phyloP scores from a whole-genome alignment of 1,284 basidiomycete species.

The Filobasidium uniguttulatum region DNA sequence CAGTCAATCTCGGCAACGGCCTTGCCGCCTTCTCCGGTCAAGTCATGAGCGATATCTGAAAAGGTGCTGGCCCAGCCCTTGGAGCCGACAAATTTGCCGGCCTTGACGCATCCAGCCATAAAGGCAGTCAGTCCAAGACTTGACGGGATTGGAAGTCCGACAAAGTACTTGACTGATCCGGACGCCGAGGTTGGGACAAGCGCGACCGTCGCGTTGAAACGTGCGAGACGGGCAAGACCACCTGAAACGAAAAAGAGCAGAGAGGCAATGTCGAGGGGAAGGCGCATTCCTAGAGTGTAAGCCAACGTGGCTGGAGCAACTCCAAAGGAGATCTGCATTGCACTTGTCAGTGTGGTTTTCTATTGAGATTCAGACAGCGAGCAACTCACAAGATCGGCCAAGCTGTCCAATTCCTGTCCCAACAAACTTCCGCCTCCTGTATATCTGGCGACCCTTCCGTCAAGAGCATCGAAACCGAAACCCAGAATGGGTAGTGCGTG shows the following conservation, averaged over 20 bases:
- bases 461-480: slow-evolving; percentile 95
- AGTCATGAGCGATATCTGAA: not conserved
- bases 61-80: slow-evolving; percentile 37
- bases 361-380: not conserved
- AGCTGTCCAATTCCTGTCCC: slow-evolving; percentile 94
- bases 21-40: not conserved
- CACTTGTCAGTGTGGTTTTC: not conserved
- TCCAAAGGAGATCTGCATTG: slow-evolving; percentile 75
- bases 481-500: slow-evolving; percentile 80
- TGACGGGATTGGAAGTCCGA: slow-evolving; percentile 92
- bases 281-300: slow-evolving; percentile 79
- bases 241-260: slow-evolving; percentile 88
- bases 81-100: slow-evolving; percentile 67
- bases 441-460: slow-evolving; percentile 97
- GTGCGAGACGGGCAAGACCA: slow-evolving; percentile 85
- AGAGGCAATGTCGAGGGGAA: slow-evolving; percentile 72
- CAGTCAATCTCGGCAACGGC: slow-evolving; percentile 3
- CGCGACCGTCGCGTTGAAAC: slow-evolving; percentile 97
- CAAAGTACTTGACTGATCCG: slow-evolving; percentile 90
- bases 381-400: slow-evolving; percentile 74
- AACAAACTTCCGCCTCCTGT: slow-evolving; percentile 87
- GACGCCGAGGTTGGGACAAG: slow-evolving; percentile 72
- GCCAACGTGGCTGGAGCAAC: slow-evolving; percentile 88
- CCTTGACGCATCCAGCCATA: slow-evolving; percentile 67
- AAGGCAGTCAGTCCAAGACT: slow-evolving; percentile 67